phyloP scores from a whole-genome alignment of 768 basidiomycete species.

The Tubosaeta sp. region DNA sequence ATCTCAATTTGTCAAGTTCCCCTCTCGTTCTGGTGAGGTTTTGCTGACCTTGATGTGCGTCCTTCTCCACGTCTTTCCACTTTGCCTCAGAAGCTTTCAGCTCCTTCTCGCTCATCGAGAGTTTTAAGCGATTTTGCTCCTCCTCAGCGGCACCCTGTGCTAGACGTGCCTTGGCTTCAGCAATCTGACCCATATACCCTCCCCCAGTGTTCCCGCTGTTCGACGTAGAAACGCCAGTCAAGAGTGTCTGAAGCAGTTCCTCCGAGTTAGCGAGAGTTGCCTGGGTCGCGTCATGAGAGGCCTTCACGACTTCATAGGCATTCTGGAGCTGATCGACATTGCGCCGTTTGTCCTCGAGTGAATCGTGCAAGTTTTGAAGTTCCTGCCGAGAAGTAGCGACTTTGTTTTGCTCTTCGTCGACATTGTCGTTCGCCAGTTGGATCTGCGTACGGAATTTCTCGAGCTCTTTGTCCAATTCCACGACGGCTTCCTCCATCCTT shows the following conservation, averaged over 20 bases:
- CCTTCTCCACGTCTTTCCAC: slow-evolving; percentile 81
- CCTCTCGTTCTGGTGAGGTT: slow-evolving; percentile 56
- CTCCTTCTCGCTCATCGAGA: slow-evolving; percentile 76
- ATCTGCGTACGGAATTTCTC: slow-evolving; percentile 82
- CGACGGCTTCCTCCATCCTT: slow-evolving; percentile 76
- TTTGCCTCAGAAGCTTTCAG: slow-evolving; percentile 68
- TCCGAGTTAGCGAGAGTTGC: slow-evolving; percentile 69
- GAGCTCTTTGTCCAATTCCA: slow-evolving; percentile 71
- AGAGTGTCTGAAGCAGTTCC: slow-evolving; percentile 90
- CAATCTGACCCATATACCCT: slow-evolving; percentile 95
- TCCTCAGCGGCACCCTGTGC: slow-evolving; percentile 81
- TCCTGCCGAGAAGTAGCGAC: slow-evolving; percentile 50
- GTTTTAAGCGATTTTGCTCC: slow-evolving; percentile 72
- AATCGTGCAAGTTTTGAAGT: slow-evolving; percentile 55
- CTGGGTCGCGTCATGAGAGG: slow-evolving; percentile 58
- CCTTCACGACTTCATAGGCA: slow-evolving; percentile 60
- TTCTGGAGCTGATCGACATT: slow-evolving; percentile 55
- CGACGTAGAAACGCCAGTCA: slow-evolving; percentile 83
- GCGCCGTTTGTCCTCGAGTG: slow-evolving; percentile 53
- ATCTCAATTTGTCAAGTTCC: slow-evolving; percentile 54
- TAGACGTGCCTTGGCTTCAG: slow-evolving; percentile 71
- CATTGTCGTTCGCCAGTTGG: slow-evolving; percentile 71
- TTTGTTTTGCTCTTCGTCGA: slow-evolving; percentile 73
- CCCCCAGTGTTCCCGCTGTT: slow-evolving; percentile 67
- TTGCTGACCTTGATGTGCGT: slow-evolving; percentile 72